phyloP scores from a whole-genome alignment of 306 rosid species.

The Glycine latifolia region DNA sequence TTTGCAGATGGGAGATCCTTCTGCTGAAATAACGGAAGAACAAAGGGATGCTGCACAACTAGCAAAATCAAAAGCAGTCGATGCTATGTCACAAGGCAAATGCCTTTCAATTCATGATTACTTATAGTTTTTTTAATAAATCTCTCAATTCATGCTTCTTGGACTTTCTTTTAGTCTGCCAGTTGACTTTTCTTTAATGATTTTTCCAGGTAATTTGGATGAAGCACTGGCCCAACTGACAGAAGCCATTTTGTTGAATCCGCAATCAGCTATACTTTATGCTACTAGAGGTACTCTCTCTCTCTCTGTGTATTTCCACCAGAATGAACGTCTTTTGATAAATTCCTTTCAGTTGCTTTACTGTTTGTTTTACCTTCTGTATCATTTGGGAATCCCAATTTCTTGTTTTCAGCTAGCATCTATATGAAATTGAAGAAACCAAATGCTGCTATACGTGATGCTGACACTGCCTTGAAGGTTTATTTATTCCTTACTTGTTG shows the following conservation, averaged over 20 bases:
- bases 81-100: constrained; percentile 65
- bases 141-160: constrained; percentile 29
- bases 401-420: constrained; percentile 68
- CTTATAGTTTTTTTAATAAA: background rate
- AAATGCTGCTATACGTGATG: constrained; percentile 86
- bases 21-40: constrained; percentile 71
- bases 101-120: constrained; percentile 18
- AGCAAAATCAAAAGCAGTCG: constrained; percentile 70
- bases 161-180: constrained; percentile 1
- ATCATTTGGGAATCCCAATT: constrained; percentile 34
- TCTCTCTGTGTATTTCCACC: background rate
- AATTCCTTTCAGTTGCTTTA: background rate
- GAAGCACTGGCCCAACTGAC: constrained; percentile 81
- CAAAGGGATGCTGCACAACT: constrained; percentile 69
- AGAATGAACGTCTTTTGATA: background rate
- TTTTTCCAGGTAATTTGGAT: constrained; percentile 64
- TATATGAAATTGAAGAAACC: constrained; percentile 78
- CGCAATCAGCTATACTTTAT: constrained; percentile 79
- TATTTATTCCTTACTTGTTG: constrained; percentile 31
- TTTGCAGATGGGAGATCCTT: constrained; percentile 76
- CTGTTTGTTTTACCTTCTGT: constrained; percentile 29
- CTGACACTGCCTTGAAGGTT: constrained; percentile 84
- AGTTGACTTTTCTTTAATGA: background rate
- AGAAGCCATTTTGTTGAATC: constrained; percentile 79
- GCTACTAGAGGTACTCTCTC: constrained; percentile 72